Percentiles rank a stretch among this genome's conserved stretches.
Evolutionary conservation across 805 yeast species (phyloP).

Genomic region (Sugiyamaella americana): DNA sequence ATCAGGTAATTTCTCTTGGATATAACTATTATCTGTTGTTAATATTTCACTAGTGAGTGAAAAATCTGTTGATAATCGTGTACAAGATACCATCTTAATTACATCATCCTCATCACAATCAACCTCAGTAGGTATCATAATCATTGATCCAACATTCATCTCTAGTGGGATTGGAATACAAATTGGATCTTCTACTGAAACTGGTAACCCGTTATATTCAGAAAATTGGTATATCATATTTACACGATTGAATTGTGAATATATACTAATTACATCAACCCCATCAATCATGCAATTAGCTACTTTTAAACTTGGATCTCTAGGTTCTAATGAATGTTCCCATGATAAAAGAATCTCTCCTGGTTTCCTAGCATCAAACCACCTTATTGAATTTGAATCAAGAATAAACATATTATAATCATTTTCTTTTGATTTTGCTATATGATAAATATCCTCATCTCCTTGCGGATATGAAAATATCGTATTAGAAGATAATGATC

Average conservation of each 20-base stretch:
- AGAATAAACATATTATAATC: slow-evolving; percentile 44
- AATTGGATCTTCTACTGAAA: slow-evolving; percentile 35
- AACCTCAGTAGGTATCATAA: slow-evolving; percentile 4
- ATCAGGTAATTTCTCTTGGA: background rate
- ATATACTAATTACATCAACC: slow-evolving; percentile 22
- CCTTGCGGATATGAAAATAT: too few relatives aligned
- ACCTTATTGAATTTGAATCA: slow-evolving; percentile 60
- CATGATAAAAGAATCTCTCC: slow-evolving; percentile 55
- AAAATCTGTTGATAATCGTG: slow-evolving; percentile 9
- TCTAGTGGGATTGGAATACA: background rate
- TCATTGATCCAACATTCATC: slow-evolving; percentile 7
- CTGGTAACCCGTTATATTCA: slow-evolving; percentile 32
- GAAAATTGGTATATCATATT: slow-evolving; percentile 35
- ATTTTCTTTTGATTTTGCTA: background rate
- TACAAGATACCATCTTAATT: slow-evolving; percentile 8
- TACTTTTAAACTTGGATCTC: slow-evolving; percentile 42
- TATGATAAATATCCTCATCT: background rate
- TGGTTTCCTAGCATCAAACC: slow-evolving; percentile 37
- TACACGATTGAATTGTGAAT: slow-evolving; percentile 33
- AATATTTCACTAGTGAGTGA: slow-evolving; percentile 3
- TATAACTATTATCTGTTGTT: background rate
- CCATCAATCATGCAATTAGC: slow-evolving; percentile 4
- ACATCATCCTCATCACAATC: slow-evolving; percentile 1
- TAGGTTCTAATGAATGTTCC: slow-evolving; percentile 58
- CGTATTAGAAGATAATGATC: background rate